Percentiles rank a stretch among this genome's conserved stretches.
Conservation (phyloP, 768 basidiomycete genomes). For the Suillus alpinus region DNA sequence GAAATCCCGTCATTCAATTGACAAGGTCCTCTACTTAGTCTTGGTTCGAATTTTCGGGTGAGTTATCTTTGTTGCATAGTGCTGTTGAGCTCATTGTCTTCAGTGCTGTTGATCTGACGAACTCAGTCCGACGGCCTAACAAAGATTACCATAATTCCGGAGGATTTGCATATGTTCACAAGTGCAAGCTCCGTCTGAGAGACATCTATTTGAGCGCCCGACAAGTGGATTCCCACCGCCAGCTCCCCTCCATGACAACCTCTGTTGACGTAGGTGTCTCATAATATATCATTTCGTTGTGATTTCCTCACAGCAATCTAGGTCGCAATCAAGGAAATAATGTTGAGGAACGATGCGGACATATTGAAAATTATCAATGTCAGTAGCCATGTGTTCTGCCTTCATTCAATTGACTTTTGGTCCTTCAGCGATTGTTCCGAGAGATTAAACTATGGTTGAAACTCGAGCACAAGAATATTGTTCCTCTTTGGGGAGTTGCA, state of each 20-base stretch:
- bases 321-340: neutral
- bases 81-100: neutral
- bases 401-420: neutral
- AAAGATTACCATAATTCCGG: neutral
- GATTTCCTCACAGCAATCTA: neutral
- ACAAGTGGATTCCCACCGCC: neutral
- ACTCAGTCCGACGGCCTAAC: neutral
- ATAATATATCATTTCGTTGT: neutral
- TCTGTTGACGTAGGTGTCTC: neutral
- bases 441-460: constrained; percentile 30
- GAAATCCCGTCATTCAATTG: neutral
- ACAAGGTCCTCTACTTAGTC: neutral
- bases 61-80: neutral
- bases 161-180: neutral
- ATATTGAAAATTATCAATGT: neutral
- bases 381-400: too few relatives aligned
- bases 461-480: constrained; percentile 28
- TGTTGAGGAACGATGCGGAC: neutral
- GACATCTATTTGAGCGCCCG: neutral
- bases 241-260: neutral
- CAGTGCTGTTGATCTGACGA: neutral
- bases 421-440: constrained; percentile 23
- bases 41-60: neutral
- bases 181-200: neutral
- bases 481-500: constrained; percentile 28